phyloP scores from a whole-genome alignment of 1,284 basidiomycete species.

The Ustilago esculenta region DNA sequence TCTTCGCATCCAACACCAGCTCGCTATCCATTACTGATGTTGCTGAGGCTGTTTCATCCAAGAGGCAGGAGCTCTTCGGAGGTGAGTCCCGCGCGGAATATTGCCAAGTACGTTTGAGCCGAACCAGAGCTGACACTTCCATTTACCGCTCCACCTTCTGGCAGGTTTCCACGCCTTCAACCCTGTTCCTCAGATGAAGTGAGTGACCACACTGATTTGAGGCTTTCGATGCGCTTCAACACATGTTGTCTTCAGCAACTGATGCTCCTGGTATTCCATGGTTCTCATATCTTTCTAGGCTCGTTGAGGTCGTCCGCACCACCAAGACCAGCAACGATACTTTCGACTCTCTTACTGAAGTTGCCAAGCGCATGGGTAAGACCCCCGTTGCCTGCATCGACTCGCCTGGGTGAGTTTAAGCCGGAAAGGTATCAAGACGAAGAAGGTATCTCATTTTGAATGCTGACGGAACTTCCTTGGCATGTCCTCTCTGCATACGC shows the following conservation, averaged over 20 bases:
- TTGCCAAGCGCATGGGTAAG: constrained; percentile 71
- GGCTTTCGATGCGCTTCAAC: background rate
- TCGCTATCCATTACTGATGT: constrained; percentile 71
- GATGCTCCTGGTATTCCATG: background rate
- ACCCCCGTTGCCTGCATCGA: constrained; percentile 72
- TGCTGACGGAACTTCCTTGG: too few species aligned
- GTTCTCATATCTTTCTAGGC: background rate
- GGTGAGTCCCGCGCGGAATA: constrained; percentile 22
- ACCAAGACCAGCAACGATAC: constrained; percentile 70
- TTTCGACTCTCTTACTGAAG: constrained; percentile 69
- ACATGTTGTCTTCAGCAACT: background rate
- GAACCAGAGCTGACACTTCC: too few species aligned
- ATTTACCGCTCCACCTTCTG: constrained; percentile 67
- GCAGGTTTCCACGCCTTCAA: constrained; percentile 72
- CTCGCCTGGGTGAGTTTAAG: constrained; percentile 55
- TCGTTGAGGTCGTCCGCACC: constrained; percentile 71
- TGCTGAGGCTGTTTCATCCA: constrained; percentile 64
- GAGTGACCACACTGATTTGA: constrained; percentile 46
- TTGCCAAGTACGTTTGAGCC: too few species aligned
- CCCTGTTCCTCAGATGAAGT: constrained; percentile 71
- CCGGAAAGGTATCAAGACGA: too few species aligned
- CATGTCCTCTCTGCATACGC: too few species aligned
- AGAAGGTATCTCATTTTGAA: too few species aligned
- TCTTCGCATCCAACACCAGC: constrained; percentile 73
- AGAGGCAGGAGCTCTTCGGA: constrained; percentile 58